Conservation (phyloP, 1,284 basidiomycete species). For the Ustilago tritici region DNA sequence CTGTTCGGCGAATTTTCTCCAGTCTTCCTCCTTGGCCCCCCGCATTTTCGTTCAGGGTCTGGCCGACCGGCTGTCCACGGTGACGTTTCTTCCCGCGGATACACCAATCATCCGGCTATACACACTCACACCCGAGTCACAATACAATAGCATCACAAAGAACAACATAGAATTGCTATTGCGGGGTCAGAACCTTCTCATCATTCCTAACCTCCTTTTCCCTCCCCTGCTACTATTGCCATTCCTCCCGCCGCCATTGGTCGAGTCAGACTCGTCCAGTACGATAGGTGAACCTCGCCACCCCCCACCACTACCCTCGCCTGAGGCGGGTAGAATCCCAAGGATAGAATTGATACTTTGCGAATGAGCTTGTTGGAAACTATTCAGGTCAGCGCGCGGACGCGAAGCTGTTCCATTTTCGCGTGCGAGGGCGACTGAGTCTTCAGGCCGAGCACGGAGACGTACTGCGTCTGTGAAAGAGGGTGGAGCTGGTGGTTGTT, state of each 20-base stretch:
- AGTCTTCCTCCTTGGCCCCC: background rate
- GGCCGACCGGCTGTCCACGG: background rate
- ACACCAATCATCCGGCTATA: background rate
- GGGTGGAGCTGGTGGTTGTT: slow-evolving; percentile 22
- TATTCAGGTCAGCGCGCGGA: slow-evolving; percentile 45
- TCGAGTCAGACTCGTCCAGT: slow-evolving; percentile 4
- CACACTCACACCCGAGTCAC: background rate
- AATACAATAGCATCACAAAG: background rate
- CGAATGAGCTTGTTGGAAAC: slow-evolving; percentile 50
- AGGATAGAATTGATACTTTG: slow-evolving; percentile 31
- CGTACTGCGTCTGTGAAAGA: slow-evolving; percentile 46
- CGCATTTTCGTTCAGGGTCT: background rate
- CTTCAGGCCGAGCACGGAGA: slow-evolving; percentile 39
- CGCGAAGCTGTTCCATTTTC: slow-evolving; percentile 34
- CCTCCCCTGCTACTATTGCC: background rate
- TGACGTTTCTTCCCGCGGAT: background rate
- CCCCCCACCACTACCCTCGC: slow-evolving; percentile 10
- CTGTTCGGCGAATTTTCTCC: slow-evolving; percentile 27
- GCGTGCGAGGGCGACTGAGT: slow-evolving; percentile 29
- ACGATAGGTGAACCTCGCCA: slow-evolving; percentile 34
- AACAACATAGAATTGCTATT: background rate
- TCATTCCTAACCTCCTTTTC: slow-evolving; percentile 36
- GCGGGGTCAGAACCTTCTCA: slow-evolving; percentile 21
- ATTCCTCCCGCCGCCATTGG: background rate
- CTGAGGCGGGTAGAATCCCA: slow-evolving; percentile 25